These are phyloP conservation scores for Colletotrichum nymphaeae DNA, from an alignment of 2,329 filamentous ascomycete species.

Conservation along the genomic window DNA sequence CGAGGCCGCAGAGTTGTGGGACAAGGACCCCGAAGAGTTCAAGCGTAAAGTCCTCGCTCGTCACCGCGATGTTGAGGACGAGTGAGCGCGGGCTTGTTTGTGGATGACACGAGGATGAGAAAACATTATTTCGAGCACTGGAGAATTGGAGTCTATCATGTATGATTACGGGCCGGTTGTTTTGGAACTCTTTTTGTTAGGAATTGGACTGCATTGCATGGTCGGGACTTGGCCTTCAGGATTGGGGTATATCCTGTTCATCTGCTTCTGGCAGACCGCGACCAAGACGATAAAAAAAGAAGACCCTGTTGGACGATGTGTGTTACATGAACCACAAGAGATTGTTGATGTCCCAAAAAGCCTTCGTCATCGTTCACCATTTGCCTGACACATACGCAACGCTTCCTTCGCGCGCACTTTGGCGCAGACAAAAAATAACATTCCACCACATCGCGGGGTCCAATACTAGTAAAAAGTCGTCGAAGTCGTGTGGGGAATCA, in stretches of 20 bases:
- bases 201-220: slow-evolving; percentile 47
- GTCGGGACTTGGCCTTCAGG: slow-evolving; percentile 21
- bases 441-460: slow-evolving; percentile 21
- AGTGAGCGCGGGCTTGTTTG: slow-evolving; percentile 50
- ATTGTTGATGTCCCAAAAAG: slow-evolving; percentile 23
- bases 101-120: background rate
- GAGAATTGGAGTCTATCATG: slow-evolving; percentile 57
- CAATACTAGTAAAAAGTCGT: slow-evolving; percentile 29
- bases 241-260: slow-evolving; percentile 28
- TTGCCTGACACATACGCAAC: slow-evolving; percentile 4
- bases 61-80: slow-evolving; percentile 74
- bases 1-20: slow-evolving; percentile 96
- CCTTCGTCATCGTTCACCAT: slow-evolving; percentile 11
- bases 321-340: slow-evolving; percentile 16
- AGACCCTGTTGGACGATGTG: slow-evolving; percentile 23
- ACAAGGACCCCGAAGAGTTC: slow-evolving; percentile 87
- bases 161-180: slow-evolving; percentile 39
- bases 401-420: slow-evolving; percentile 1
- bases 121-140: slow-evolving; percentile 40
- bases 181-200: slow-evolving; percentile 45
- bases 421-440: slow-evolving; percentile 22
- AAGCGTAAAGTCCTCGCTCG: slow-evolving; percentile 77
- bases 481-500: slow-evolving; percentile 38
- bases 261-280: slow-evolving; percentile 27
- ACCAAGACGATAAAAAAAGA: slow-evolving; percentile 22